Conservation (phyloP, 139 green algal species). For the Volvox reticuliferus region DNA sequence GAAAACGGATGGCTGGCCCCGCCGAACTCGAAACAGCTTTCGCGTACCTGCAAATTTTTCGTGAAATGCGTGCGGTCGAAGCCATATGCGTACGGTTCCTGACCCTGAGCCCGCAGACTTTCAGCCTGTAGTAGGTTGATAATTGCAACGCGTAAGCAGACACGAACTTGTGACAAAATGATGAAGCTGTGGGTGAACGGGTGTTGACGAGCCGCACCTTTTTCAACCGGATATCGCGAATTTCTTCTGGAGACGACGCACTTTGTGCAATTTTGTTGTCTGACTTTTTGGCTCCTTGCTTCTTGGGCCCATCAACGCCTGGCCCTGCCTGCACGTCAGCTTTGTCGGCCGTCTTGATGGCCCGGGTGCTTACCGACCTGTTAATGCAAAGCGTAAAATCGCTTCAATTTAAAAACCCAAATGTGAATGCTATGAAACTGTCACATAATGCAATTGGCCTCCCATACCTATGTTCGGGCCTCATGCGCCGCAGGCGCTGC, state of each 20-base stretch:
- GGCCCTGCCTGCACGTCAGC: background rate
- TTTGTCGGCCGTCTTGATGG: constrained; percentile 8
- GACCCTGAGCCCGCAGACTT: constrained; percentile 75
- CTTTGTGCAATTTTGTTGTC: background rate
- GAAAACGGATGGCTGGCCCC: too few species aligned
- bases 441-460: background rate
- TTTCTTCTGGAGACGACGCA: constrained; percentile 75
- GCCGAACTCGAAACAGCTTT: background rate
- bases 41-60: constrained; percentile 79
- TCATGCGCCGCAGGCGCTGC: background rate
- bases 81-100: constrained; percentile 94
- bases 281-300: background rate
- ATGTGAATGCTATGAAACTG: too few species aligned
- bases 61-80: constrained; percentile 91
- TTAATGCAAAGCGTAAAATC: background rate
- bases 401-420: too few species aligned
- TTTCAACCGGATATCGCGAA: constrained; percentile 74
- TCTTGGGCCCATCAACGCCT: background rate
- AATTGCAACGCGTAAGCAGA: background rate
- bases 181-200: background rate
- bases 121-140: constrained; percentile 57
- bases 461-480: background rate
- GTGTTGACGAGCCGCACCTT: constrained; percentile 70
- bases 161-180: background rate
- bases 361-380: background rate